phyloP scores from a whole-genome alignment of 2,329 filamentous ascomycete genomes.

The Tolypocladium endophyticum region DNA sequence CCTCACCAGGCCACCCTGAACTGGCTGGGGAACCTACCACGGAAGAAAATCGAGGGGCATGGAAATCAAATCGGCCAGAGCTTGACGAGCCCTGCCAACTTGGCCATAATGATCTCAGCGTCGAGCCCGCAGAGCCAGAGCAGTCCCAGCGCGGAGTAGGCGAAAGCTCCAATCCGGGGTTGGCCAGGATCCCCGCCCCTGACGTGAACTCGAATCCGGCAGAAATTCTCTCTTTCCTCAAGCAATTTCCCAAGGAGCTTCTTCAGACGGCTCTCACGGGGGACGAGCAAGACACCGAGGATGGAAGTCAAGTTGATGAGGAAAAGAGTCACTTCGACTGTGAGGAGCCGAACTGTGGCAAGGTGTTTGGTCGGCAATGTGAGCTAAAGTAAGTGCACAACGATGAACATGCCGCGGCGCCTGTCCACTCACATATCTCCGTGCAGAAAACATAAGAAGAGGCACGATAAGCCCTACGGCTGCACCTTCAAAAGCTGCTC shows the following conservation, averaged over 20 bases:
- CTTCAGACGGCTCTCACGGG: slow-evolving; percentile 20
- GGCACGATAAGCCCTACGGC: slow-evolving; percentile 70
- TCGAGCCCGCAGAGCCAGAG: background rate
- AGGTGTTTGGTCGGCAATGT: slow-evolving; percentile 37
- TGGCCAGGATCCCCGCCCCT: background rate
- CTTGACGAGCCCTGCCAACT: background rate
- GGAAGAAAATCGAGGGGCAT: background rate
- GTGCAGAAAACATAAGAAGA: slow-evolving; percentile 69
- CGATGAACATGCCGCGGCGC: background rate
- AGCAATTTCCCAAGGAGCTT: slow-evolving; percentile 18
- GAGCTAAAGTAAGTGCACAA: slow-evolving; percentile 42
- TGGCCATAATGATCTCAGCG: background rate
- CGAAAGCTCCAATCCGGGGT: background rate
- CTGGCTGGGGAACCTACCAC: background rate
- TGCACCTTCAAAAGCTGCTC: slow-evolving; percentile 64
- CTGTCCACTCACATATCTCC: background rate
- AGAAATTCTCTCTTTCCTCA: slow-evolving; percentile 11
- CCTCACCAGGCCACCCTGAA: background rate
- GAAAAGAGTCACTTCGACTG: slow-evolving; percentile 19
- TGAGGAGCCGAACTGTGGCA: slow-evolving; percentile 25
- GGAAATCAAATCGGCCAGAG: background rate
- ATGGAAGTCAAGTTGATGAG: slow-evolving; percentile 5
- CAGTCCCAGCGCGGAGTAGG: background rate
- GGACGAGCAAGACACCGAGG: slow-evolving; percentile 3
- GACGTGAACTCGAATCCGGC: slow-evolving; percentile 1